These are phyloP conservation scores for Dendrocalamus sinicus DNA, from an alignment of 176 grass and related monocot species.

Conservation along the genomic window DNA sequence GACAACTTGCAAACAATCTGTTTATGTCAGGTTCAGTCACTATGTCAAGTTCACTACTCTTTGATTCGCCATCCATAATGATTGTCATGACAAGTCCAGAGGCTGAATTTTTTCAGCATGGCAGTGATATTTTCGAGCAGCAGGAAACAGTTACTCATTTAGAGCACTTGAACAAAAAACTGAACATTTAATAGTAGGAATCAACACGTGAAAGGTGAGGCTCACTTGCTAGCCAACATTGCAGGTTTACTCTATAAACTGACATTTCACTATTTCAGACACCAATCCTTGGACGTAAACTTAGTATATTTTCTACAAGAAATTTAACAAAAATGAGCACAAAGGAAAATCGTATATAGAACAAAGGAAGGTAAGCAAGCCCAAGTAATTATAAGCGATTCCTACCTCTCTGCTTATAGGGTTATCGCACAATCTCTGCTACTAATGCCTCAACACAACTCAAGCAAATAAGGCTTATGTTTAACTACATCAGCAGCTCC, in stretches of 20 bases:
- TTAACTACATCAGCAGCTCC: no score
- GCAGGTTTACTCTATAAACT: background rate
- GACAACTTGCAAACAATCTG: constrained; percentile 32
- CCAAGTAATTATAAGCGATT: no score
- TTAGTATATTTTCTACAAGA: constrained; percentile 7
- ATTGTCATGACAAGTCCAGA: constrained; percentile 2
- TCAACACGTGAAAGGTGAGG: background rate
- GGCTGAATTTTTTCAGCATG: constrained; percentile 3
- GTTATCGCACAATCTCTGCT: no score
- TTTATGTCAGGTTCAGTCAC: constrained; percentile 16
- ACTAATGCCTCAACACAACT: no score
- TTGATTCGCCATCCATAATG: background rate
- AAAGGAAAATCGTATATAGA: no score
- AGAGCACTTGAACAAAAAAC: background rate
- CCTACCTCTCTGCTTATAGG: no score
- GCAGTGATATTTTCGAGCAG: constrained; percentile 4
- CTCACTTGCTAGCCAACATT: constrained; percentile 6
- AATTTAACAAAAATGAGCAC: background rate
- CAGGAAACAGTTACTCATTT: background rate
- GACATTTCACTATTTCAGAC: background rate
- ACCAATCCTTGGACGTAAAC: background rate
- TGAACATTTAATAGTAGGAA: background rate
- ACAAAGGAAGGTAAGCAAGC: no score
- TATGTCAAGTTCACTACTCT: background rate
- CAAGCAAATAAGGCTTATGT: no score